Percentiles rank a stretch among this genome's conserved stretches.
phyloP scores from a whole-genome alignment of 768 basidiomycete species.

The Tricholoma terreum region DNA sequence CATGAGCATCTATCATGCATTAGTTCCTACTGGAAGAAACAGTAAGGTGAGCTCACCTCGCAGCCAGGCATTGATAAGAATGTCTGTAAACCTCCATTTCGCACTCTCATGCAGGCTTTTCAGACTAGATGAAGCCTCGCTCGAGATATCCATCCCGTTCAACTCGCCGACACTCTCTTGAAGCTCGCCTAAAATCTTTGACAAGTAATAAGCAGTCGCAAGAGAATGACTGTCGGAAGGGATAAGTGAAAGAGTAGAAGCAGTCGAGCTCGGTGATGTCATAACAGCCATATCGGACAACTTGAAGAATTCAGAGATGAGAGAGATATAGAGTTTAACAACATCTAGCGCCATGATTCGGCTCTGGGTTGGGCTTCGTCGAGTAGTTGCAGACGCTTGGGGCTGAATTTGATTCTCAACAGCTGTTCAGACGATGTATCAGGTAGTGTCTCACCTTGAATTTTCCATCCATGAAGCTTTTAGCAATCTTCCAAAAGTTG shows the following conservation, averaged over 20 bases:
- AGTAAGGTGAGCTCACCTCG: constrained; percentile 52
- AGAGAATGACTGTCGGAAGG: constrained; percentile 79
- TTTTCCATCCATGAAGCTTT: constrained; percentile 89
- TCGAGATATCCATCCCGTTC: constrained; percentile 72
- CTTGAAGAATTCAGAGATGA: constrained; percentile 77
- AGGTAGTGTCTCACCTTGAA: constrained; percentile 58
- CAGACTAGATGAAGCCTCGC: constrained; percentile 65
- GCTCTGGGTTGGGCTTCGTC: constrained; percentile 78
- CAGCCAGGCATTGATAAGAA: constrained; percentile 75
- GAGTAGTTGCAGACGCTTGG: constrained; percentile 38
- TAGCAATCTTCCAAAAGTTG: constrained; percentile 91
- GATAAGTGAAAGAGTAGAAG: constrained; percentile 47
- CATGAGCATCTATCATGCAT: constrained; percentile 61
- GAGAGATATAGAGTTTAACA: constrained; percentile 72
- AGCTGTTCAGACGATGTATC: not conserved
- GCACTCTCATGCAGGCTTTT: constrained; percentile 76
- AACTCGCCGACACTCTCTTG: constrained; percentile 85
- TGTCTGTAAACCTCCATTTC: constrained; percentile 86
- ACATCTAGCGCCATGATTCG: constrained; percentile 83
- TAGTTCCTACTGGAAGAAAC: not conserved
- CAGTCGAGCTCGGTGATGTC: constrained; percentile 44
- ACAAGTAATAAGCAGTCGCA: constrained; percentile 77
- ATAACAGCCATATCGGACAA: constrained; percentile 76
- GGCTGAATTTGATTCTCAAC: constrained; percentile 15
- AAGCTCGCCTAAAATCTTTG: constrained; percentile 79